Base-by-base conservation (phyloP, 805 yeast species). In the Suhomyces sp. region DNA sequence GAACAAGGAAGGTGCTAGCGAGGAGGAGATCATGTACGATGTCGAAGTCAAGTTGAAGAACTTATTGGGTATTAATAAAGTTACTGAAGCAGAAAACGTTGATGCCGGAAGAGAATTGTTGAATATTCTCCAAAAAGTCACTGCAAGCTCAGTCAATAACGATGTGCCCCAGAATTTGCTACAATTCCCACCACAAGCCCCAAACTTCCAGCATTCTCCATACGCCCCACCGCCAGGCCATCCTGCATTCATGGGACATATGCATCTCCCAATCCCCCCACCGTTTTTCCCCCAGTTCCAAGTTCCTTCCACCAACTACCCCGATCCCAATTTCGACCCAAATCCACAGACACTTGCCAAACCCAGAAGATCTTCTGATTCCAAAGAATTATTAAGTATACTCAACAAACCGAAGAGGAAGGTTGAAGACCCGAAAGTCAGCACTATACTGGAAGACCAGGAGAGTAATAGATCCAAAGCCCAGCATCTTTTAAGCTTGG, bases 81-180 rank as follows among this genome's bases (percentile, higher is more conserved):
- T 60, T 50, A 49, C 66, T 51, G 53, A 65, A 67, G 42, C 6
- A 7, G 63, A 54, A 38, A 66, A 67, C 47, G 60, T 60, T 27
- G 93, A 87, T 67, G 90, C 91, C 1, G 94, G 94, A 33, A 84
- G 93, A 75, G 93, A 86, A 50, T 67, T 88, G 53, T 77, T 88
- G 61, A 82, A 86, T 56, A 78, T 87, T 65, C 73, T 88, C 54
- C 78, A 74, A 55, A 73, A 74, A 12, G 72, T 72, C 7, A 50
- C 53, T 15, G 54, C 60, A 17, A 27, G 42, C 13, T 29, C 50
- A 4, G 45, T 29, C 12, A 13, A 44, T n/a, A 6, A 22, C 13
- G 38, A 65, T 35, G 60, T 72, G 40, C 75, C 77, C 9, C 71
- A 63, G 44, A 72, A 70, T 52, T 59, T 72, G 49, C 15, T 47